Conservation (phyloP, 306 rosid genomes). For the Begonia masoniana region DNA sequence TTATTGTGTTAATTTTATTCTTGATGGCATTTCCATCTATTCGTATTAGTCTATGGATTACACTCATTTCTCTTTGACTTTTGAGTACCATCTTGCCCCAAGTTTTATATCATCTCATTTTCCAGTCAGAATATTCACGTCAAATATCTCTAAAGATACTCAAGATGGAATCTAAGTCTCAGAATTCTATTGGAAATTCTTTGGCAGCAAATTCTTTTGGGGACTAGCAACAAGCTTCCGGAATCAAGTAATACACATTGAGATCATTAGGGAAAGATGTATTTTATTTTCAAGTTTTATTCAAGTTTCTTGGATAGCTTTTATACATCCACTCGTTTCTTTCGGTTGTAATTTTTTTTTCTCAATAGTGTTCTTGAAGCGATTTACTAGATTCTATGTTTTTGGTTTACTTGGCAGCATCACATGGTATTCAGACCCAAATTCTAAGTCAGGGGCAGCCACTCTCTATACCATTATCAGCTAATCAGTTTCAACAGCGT, state of each 20-base stretch:
- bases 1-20: no score
- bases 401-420: background rate
- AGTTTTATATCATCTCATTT: background rate
- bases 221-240: conserved; percentile 37
- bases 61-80: no score
- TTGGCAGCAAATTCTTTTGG: conserved; percentile 33
- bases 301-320: no score
- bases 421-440: conserved; percentile 30
- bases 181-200: conserved; percentile 19
- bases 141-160: conserved; percentile 38
- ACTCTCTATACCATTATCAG: conserved; percentile 27
- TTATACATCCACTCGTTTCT: no score
- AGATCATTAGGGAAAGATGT: background rate
- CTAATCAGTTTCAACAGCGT: conserved; percentile 49
- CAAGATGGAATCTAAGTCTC: conserved; percentile 59
- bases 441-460: conserved; percentile 50
- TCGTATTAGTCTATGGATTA: no score
- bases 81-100: background rate
- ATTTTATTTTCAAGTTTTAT: background rate
- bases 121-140: conserved; percentile 25
- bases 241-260: conserved; percentile 37
- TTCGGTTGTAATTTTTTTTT: no score
- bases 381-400: background rate
- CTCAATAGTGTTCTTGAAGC: no score
- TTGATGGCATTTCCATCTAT: no score